Percentiles rank a stretch among this genome's conserved stretches.
Evolutionary conservation across 2,329 filamentous ascomycete genomes (phyloP).

Genomic region (Trichophyton benhamiae): DNA sequence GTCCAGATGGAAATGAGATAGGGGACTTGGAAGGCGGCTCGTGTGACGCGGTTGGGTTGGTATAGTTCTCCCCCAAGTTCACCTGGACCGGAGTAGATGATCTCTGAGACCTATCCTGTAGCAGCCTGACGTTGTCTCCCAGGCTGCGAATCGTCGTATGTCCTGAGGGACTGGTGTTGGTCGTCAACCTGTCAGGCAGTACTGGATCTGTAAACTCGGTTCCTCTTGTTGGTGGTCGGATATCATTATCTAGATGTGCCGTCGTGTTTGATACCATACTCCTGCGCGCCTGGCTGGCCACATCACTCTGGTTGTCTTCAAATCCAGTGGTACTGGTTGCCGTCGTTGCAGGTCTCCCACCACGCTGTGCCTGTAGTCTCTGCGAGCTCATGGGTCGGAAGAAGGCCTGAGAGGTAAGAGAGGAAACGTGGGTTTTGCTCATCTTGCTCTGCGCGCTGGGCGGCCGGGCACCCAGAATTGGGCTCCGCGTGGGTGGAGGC

Average conservation of each 20-base stretch:
- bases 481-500: constrained; percentile 30
- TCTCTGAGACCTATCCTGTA: constrained; percentile 45
- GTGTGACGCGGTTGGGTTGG: constrained; percentile 40
- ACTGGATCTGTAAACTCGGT: constrained; percentile 70
- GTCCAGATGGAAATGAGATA: constrained; percentile 63
- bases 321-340: constrained; percentile 24
- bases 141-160: constrained; percentile 50
- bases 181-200: constrained; percentile 55
- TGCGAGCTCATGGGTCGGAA: constrained; percentile 96
- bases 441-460: constrained; percentile 50
- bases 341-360: constrained; percentile 33
- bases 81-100: constrained; percentile 31
- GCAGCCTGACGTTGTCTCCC: constrained; percentile 65
- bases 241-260: constrained; percentile 31
- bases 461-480: constrained; percentile 25
- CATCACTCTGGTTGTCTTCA: constrained; percentile 34
- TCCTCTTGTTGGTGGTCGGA: constrained; percentile 58
- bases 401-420: constrained; percentile 78
- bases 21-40: constrained; percentile 57
- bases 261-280: constrained; percentile 48
- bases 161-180: constrained; percentile 59
- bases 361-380: constrained; percentile 78
- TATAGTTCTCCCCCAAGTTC: constrained; percentile 50
- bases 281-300: constrained; percentile 42
- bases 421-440: constrained; percentile 79